Evolutionary conservation across 768 basidiomycete species (phyloP), one percentile per base, ranked within the genome.

Genomic region (Tulasnella sp.): DNA sequence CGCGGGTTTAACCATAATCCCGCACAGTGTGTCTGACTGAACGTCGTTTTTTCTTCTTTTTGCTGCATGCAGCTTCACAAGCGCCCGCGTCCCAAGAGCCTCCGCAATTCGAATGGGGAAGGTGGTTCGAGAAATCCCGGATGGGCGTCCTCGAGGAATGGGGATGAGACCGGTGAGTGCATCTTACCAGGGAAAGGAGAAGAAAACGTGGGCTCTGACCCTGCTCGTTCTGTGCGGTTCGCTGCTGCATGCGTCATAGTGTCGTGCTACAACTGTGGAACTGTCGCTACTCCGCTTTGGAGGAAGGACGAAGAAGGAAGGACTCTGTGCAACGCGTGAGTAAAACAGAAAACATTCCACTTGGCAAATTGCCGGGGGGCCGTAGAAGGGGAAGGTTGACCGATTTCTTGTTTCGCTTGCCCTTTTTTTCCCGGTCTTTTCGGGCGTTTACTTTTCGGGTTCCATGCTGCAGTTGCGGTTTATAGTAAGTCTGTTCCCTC

Each of bases 231-330:
- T 24, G 56, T 19, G n/a, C 34, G 36, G 34, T 80, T 44, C 42
- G 42, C 42, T 42, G 42, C n/a, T n/a, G n/a, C 44, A 44, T 80
- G 71, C 74, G 52, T 46, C 80, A 81, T 88, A 88, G 94, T 94
- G 3, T 93, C 94, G 87, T 96, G 94, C 86, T 94, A 92, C 86
- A 95, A 95, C 83, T 95, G 94, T 86, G 92, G 94, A 83, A 95
- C 94, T 34, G 95, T 93, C 3, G 93, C 94, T 19, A 95, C 94
- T 7, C 94, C 94, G 18, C 89, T 95, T 56, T 95, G 94, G 94
- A 89, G 94, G 81, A 95, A 95, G 85, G 94, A 95, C 82, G 94
- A 95, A 82, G 94, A 95, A 85, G 94, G 94, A 77, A 94, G 94
- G 87, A 95, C 94, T 0, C 93, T 95, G 56, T 95, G 94, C 87